phyloP scores from a whole-genome alignment of 1,139 yeast species.

The Barnettozyma hawaiiensis region DNA sequence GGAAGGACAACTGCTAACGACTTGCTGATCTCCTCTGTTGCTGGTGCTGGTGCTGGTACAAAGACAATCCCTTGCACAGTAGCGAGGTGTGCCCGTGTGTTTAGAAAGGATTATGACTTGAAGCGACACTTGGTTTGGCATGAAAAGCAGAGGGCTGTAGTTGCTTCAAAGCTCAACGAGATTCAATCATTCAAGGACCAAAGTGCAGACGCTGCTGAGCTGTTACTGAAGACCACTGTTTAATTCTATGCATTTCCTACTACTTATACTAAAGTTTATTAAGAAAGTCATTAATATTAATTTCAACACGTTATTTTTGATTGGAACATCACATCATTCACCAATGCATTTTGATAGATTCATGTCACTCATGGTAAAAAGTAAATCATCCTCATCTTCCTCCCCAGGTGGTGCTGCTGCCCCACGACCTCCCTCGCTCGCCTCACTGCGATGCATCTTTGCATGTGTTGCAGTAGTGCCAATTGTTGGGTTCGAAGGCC shows the following conservation, averaged over 20 bases:
- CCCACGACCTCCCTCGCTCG: slow-evolving; percentile 20
- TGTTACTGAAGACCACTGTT: not conserved
- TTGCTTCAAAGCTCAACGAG: slow-evolving; percentile 3
- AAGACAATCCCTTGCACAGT: slow-evolving; percentile 41
- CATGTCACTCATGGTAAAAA: slow-evolving; percentile 92
- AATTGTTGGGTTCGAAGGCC: slow-evolving; percentile 33
- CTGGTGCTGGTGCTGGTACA: too few species aligned
- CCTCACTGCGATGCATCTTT: slow-evolving; percentile 24
- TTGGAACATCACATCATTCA: not conserved
- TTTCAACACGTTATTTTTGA: too few species aligned
- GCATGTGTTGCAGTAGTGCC: slow-evolving; percentile 35
- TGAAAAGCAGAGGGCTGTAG: slow-evolving; percentile 31
- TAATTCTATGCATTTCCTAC: too few species aligned
- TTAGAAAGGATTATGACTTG: slow-evolving; percentile 44
- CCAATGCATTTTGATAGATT: slow-evolving; percentile 32
- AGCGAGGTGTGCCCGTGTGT: slow-evolving; percentile 41
- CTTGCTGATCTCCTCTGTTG: slow-evolving; percentile 37
- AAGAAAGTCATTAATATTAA: not conserved
- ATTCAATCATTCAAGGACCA: slow-evolving; percentile 5
- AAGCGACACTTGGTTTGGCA: slow-evolving; percentile 55
- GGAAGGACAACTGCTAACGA: slow-evolving; percentile 11
- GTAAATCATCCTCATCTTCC: slow-evolving; percentile 73
- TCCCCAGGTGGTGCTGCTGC: slow-evolving; percentile 29
- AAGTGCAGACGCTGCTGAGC: not conserved
- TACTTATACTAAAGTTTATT: not conserved